Evolutionary conservation across 2,329 filamentous ascomycete genomes (phyloP).

Genomic region (Chaetomium sp.): DNA sequence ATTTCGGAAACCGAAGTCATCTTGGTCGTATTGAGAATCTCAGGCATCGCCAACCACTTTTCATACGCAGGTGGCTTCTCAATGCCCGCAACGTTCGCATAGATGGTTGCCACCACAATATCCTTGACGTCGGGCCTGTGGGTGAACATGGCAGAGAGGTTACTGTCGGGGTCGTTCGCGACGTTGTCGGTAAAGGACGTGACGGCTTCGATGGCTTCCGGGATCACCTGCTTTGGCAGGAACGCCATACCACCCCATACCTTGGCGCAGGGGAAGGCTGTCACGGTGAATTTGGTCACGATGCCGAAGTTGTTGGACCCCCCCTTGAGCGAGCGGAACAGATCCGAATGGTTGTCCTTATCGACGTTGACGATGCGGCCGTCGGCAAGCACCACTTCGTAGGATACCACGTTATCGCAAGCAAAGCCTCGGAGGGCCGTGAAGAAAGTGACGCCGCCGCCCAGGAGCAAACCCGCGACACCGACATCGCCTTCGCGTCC

Average conservation of each 20-base stretch:
- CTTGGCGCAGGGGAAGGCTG: slow-evolving; percentile 19
- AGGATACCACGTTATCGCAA: slow-evolving; percentile 46
- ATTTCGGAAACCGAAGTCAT: background rate
- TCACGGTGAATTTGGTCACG: slow-evolving; percentile 35
- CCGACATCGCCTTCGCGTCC: slow-evolving; percentile 37
- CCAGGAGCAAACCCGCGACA: slow-evolving; percentile 37
- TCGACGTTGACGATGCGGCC: slow-evolving; percentile 46
- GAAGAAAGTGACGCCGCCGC: slow-evolving; percentile 39
- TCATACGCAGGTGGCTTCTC: slow-evolving; percentile 30
- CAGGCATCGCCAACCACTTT: slow-evolving; percentile 14
- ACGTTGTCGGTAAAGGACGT: slow-evolving; percentile 28
- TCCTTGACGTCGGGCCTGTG: slow-evolving; percentile 30
- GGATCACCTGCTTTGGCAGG: slow-evolving; percentile 10
- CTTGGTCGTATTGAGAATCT: background rate
- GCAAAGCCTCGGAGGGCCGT: slow-evolving; percentile 41
- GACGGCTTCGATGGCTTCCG: slow-evolving; percentile 26
- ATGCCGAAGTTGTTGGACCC: slow-evolving; percentile 50
- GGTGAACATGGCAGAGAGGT: slow-evolving; percentile 32
- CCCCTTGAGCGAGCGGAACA: slow-evolving; percentile 44
- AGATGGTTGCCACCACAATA: slow-evolving; percentile 27
- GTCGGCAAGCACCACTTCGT: slow-evolving; percentile 47
- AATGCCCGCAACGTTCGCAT: slow-evolving; percentile 28
- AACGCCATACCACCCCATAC: slow-evolving; percentile 37
- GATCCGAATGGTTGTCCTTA: slow-evolving; percentile 28
- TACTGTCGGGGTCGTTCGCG: slow-evolving; percentile 27